Evolutionary conservation across 192 early-diverging fungal genomes (phyloP).

Genomic region (Paraglomus occultum): DNA sequence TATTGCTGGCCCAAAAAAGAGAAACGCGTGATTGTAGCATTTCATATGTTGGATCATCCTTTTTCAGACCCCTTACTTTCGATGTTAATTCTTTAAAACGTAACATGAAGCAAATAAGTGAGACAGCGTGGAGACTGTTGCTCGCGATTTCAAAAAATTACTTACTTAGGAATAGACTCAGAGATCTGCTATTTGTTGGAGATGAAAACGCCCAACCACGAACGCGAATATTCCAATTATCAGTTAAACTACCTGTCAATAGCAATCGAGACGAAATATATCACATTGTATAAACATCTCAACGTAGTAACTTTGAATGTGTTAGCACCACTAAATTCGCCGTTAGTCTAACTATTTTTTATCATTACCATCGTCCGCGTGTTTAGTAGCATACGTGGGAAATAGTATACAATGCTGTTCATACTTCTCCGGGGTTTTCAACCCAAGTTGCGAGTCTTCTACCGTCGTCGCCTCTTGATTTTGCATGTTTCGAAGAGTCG

Average conservation of each 20-base stretch:
- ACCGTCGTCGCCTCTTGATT: not conserved
- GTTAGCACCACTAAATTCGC: not conserved
- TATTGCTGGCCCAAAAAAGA: conserved; percentile 28
- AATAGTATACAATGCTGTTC: conserved; percentile 32
- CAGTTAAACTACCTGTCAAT: not conserved
- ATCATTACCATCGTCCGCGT: not conserved
- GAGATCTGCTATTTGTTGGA: conserved; percentile 34
- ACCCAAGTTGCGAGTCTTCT: conserved; percentile 3
- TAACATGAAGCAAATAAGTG: not conserved
- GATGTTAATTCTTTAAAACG: conserved; percentile 16
- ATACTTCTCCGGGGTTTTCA: conserved; percentile 16
- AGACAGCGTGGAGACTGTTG: not conserved
- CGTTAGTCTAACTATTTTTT: not conserved
- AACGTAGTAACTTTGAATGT: not conserved
- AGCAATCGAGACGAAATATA: not conserved
- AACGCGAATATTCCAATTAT: conserved; percentile 44
- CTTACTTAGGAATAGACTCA: conserved; percentile 40
- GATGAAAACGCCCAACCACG: conserved; percentile 46
- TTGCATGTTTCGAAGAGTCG: no score
- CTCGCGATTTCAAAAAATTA: not conserved
- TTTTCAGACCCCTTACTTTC: conserved; percentile 1
- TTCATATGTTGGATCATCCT: conserved; percentile 28
- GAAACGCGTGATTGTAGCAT: conserved; percentile 16
- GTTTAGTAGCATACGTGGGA: conserved; percentile 29
- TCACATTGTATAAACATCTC: not conserved